Conservation (phyloP, 192 early-diverging fungal species). For the Funneliformis mosseae region DNA sequence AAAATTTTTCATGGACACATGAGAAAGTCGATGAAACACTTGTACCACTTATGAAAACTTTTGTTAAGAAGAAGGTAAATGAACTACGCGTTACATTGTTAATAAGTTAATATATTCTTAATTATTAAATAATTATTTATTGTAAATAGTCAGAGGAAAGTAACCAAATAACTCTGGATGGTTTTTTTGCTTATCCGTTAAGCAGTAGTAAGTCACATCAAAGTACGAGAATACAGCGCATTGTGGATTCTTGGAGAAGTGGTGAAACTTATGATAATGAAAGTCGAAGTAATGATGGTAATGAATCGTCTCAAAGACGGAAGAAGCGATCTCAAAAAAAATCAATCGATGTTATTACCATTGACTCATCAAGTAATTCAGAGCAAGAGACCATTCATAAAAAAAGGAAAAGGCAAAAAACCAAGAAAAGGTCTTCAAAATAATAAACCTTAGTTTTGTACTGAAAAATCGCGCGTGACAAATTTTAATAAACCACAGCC, state of each 20-base stretch:
- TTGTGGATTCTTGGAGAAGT: conserved; percentile 43
- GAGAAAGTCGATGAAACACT: conserved; percentile 68
- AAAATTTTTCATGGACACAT: conserved; percentile 64
- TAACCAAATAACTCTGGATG: conserved; percentile 44
- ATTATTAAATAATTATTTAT: background rate
- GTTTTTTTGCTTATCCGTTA: conserved; percentile 38
- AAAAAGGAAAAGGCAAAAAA: background rate
- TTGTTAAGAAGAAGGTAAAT: conserved; percentile 42
- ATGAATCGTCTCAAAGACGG: background rate
- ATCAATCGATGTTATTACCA: background rate
- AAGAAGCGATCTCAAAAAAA: background rate
- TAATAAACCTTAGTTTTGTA: too few species aligned
- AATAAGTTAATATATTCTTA: background rate
- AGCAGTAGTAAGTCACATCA: conserved; percentile 35
- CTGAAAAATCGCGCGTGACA: too few species aligned
- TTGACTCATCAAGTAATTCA: background rate
- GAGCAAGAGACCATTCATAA: background rate
- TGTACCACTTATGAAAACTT: conserved; percentile 69
- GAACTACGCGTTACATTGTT: background rate
- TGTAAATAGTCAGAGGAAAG: conserved; percentile 27
- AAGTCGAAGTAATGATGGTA: background rate
- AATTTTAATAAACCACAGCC: background rate
- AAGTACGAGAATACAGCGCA: conserved; percentile 49
- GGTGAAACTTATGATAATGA: background rate
- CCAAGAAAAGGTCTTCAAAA: background rate